A percentile compares a stretch with the other conserved stretches of the same genome.
These are phyloP conservation scores for Helenozyma baotianmanensis DNA, from an alignment of 805 yeast genomes.

Conservation along the genomic window DNA sequence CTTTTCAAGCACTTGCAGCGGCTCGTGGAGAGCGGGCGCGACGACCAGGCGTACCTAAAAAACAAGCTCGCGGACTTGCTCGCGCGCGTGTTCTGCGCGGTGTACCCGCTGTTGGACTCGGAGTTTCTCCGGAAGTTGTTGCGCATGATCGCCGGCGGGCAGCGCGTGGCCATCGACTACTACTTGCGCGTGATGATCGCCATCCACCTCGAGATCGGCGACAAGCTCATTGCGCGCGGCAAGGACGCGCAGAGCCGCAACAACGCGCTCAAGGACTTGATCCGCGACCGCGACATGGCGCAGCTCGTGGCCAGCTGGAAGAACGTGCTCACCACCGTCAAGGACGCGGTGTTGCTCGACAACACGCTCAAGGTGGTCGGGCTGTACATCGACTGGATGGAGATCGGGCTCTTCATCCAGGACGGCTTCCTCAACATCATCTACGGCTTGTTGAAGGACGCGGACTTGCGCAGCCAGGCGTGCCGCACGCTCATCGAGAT, in stretches of 20 bases:
- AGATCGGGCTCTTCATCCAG: slow-evolving; percentile 66
- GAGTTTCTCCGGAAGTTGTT: slow-evolving; percentile 30
- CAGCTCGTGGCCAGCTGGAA: slow-evolving; percentile 65
- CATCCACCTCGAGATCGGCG: slow-evolving; percentile 91
- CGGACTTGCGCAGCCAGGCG: slow-evolving; percentile 52
- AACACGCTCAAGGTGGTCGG: slow-evolving; percentile 68
- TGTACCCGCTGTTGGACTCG: slow-evolving; percentile 30
- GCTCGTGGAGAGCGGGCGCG: slow-evolving; percentile 13
- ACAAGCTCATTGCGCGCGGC: slow-evolving; percentile 73
- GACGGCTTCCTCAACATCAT: slow-evolving; percentile 53
- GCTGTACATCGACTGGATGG: slow-evolving; percentile 89
- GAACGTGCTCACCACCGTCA: slow-evolving; percentile 38
- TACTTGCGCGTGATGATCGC: slow-evolving; percentile 68
- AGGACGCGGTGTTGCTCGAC: slow-evolving; percentile 44
- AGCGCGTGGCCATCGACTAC: slow-evolving; percentile 47
- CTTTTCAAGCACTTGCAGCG: slow-evolving; percentile 43
- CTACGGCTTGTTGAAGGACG: slow-evolving; percentile 51
- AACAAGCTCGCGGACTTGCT: slow-evolving; percentile 35
- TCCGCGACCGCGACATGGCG: slow-evolving; percentile 73
- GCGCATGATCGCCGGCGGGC: slow-evolving; percentile 14
- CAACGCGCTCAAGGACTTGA: slow-evolving; percentile 71
- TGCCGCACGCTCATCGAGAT: slow-evolving; percentile 58
- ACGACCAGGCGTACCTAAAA: slow-evolving; percentile 28
- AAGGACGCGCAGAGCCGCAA: slow-evolving; percentile 61
- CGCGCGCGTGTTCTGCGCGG: slow-evolving; percentile 31